Evolutionary conservation across 805 yeast species (phyloP).

Genomic region (Candida methanosorbosa): DNA sequence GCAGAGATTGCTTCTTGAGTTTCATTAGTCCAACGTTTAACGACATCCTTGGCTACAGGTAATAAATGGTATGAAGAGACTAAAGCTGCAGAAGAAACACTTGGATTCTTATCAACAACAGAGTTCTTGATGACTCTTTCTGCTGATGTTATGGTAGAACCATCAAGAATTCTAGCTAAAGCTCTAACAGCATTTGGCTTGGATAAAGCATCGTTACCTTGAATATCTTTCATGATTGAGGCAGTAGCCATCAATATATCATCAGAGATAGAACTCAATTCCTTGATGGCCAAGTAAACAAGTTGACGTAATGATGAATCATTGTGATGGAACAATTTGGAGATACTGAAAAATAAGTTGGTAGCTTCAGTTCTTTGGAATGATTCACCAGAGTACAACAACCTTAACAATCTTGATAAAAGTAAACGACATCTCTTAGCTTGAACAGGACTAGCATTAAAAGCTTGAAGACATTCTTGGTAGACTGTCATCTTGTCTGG

Average conservation of each 20-base stretch:
- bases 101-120: constrained; percentile 83
- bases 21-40: constrained; percentile 90
- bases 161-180: constrained; percentile 81
- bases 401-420: constrained; percentile 73
- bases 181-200: constrained; percentile 95
- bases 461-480: constrained; percentile 89
- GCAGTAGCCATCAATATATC: constrained; percentile 97
- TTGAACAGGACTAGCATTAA: constrained; percentile 85
- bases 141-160: constrained; percentile 82
- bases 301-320: constrained; percentile 83
- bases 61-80: constrained; percentile 84
- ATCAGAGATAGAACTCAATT: constrained; percentile 72
- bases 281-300: constrained; percentile 91
- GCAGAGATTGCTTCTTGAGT: constrained; percentile 82
- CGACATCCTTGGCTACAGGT: constrained; percentile 86
- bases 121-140: constrained; percentile 90
- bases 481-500: constrained; percentile 97
- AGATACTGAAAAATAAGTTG: constrained; percentile 83
- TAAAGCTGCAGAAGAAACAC: constrained; percentile 88
- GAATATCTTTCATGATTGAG: constrained; percentile 96
- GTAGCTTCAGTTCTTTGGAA: constrained; percentile 90
- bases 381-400: constrained; percentile 77
- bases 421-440: constrained; percentile 80
- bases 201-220: constrained; percentile 74
- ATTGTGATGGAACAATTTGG: constrained; percentile 90